Evolutionary conservation across 306 rosid species (phyloP).

Genomic region (Bauhinia variegata): DNA sequence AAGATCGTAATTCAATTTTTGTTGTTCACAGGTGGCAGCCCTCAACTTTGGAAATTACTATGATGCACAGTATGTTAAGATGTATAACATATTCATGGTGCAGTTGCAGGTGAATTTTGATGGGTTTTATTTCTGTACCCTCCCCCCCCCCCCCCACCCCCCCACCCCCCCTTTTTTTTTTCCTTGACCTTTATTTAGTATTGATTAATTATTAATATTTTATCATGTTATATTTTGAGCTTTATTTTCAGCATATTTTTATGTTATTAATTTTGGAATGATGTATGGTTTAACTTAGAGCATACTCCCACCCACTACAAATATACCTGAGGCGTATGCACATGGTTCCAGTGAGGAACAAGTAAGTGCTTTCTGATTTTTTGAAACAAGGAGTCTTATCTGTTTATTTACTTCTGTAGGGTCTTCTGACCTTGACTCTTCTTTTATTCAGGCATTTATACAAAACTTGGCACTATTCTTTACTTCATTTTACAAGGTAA

Average conservation of each 20-base stretch:
- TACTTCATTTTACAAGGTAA: constrained; percentile 89
- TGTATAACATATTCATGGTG: constrained; percentile 86
- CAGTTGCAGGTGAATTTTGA: constrained; percentile 78
- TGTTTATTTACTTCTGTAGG: constrained; percentile 2
- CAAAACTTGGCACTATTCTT: constrained; percentile 94
- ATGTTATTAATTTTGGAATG: constrained; percentile 22
- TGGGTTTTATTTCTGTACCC: neutral
- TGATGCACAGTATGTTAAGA: constrained; percentile 76
- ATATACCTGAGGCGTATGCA: constrained; percentile 90
- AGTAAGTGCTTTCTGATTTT: constrained; percentile 42
- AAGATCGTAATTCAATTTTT: constrained; percentile 16
- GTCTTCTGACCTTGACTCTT: constrained; percentile 19
- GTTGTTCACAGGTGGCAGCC: constrained; percentile 76
- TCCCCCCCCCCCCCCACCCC: no score
- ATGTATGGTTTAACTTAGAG: constrained; percentile 43
- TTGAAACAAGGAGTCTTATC: neutral
- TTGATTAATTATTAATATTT: neutral
- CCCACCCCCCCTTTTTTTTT: no score
- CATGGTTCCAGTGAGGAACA: constrained; percentile 88
- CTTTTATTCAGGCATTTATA: constrained; percentile 69
- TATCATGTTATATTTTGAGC: neutral
- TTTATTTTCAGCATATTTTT: constrained; percentile 1
- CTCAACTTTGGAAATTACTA: constrained; percentile 81
- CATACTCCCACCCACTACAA: constrained; percentile 77
- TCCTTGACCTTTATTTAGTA: neutral